These are phyloP conservation scores for Didymella exigua DNA, from an alignment of 2,329 filamentous ascomycete genomes.

Conservation along the genomic window DNA sequence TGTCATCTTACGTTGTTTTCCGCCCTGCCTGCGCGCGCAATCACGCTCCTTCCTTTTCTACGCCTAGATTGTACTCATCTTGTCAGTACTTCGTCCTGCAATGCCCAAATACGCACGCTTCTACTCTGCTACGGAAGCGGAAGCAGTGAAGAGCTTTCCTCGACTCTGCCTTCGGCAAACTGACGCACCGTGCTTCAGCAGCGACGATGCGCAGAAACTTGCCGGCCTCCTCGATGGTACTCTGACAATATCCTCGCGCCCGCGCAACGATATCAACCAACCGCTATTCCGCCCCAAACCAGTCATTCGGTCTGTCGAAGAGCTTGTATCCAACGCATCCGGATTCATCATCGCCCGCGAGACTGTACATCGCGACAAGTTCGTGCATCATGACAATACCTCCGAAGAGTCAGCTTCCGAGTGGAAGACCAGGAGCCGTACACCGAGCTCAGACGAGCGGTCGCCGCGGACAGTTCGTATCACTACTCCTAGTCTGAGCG, in stretches of 20 bases:
- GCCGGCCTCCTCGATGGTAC: background rate
- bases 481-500: background rate
- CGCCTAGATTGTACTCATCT: background rate
- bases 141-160: background rate
- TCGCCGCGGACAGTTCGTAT: background rate
- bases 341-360: background rate
- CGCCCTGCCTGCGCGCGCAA: background rate
- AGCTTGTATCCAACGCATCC: background rate
- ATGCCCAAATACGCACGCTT: slow-evolving; percentile 9
- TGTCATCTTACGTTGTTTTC: background rate
- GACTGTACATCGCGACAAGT: background rate
- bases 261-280: slow-evolving; percentile 5
- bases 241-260: background rate
- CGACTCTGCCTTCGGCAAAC: background rate
- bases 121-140: slow-evolving; percentile 6
- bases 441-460: slow-evolving; percentile 10
- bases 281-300: background rate
- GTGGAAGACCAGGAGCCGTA: slow-evolving; percentile 10
- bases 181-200: background rate
- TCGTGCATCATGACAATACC: background rate
- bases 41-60: background rate
- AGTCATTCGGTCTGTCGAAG: background rate
- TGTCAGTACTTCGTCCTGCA: background rate
- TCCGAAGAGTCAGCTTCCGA: background rate
- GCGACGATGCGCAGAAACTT: background rate